Base-by-base conservation (phyloP, 1,284 basidiomycete genomes). In the Retiboletus flavoniger region DNA sequence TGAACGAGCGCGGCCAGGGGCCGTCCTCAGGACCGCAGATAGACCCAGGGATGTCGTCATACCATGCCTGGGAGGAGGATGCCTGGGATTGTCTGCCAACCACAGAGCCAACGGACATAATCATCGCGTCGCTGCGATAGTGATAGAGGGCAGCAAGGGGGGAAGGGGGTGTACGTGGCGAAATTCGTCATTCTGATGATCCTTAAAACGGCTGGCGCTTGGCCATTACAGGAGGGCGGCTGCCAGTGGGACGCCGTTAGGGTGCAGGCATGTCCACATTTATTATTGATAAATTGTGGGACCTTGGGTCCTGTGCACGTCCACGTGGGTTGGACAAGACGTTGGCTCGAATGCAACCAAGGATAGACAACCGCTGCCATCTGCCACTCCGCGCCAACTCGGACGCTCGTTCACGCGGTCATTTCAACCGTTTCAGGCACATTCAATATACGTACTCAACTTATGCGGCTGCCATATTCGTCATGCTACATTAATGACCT, bases 1-100 rank as follows among this genome's bases (percentile, higher is more conserved):
- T 75, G 61, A 82, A 85, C 6, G 79, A 68, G 43, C 79, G 77
- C 7, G 84, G 83, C 83, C 84, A 85, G 32, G 79, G 79, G 6
- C 78, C 82, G 39, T 84, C 82, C 54, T 84, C 81, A 44, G 82
- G 80, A 14, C 75, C 78, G 61, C 78, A 81, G 29, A 84, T 70
- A 24, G 77, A 76, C 13, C 83, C 83, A 32, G 81, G 82, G 26
- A 84, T 81, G 59, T 83, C 82, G 55, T 82, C 62, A 58, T 65
- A 75, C 59, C 64, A 71, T 24, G 59, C 69, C 39, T 60, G 77
- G 67, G 77, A 78, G 53, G 67, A 71, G 54, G 67, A 68, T 46
- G 72, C 62, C 38, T 72, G 67, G 52, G 55, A 55, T 56, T 67
- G 62, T 56, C 58, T 61, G 36, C 57, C 52, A 36, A 61, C 28